Percentiles rank a stretch among this genome's conserved stretches.
phyloP scores from a whole-genome alignment of 495 filamentous ascomycete species.

The Penicillium antarcticum region DNA sequence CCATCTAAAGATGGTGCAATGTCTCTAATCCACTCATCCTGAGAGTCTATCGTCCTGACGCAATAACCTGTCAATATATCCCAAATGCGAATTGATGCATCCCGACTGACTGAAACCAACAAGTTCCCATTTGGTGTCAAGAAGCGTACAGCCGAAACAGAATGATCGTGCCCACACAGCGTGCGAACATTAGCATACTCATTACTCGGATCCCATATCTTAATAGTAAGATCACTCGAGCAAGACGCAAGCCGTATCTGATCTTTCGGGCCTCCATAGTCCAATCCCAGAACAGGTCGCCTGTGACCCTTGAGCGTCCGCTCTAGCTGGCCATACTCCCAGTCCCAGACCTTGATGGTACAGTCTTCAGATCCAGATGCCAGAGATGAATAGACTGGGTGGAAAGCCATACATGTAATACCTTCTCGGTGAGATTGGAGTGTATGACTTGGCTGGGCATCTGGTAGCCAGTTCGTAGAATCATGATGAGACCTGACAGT shows the following conservation, averaged over 20 bases:
- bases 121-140: conserved; percentile 75
- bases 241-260: conserved; percentile 85
- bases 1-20: conserved; percentile 81
- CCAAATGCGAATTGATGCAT: conserved; percentile 11
- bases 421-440: conserved; percentile 77
- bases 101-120: conserved; percentile 66
- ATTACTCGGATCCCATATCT: conserved; percentile 88
- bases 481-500: conserved; percentile 73
- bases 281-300: conserved; percentile 78
- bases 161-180: conserved; percentile 87
- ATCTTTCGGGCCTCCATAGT: conserved; percentile 81
- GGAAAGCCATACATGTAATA: conserved; percentile 85
- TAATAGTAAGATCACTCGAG: conserved; percentile 84
- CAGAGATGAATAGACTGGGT: conserved; percentile 81
- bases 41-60: background rate
- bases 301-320: conserved; percentile 88
- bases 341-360: conserved; percentile 95
- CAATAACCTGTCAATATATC: conserved; percentile 7
- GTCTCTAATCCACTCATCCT: conserved; percentile 71
- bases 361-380: conserved; percentile 91
- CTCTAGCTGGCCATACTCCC: conserved; percentile 89
- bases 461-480: conserved; percentile 81
- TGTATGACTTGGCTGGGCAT: conserved; percentile 65
- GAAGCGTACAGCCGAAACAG: conserved; percentile 82
- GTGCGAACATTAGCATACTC: conserved; percentile 93